Evolutionary conservation across 805 yeast genomes (phyloP).

Genomic region (Ascoidea asiatica): DNA sequence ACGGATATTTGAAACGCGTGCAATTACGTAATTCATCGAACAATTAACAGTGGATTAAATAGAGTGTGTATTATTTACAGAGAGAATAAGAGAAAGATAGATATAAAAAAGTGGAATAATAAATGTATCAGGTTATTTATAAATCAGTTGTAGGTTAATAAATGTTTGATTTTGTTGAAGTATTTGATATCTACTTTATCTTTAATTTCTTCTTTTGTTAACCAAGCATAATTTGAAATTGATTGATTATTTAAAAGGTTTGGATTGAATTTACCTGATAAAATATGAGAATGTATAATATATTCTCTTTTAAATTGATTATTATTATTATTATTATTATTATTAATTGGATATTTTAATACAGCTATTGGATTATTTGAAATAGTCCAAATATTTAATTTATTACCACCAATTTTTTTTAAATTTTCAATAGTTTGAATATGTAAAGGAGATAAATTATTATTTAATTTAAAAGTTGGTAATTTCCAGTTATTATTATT

Average conservation of each 20-base stretch:
- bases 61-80: too few species aligned
- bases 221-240: constrained; percentile 58
- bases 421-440: constrained; percentile 65
- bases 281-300: constrained; percentile 73
- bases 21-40: too few species aligned
- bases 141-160: constrained; percentile 19
- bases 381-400: constrained; percentile 81
- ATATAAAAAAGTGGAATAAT: too few species aligned
- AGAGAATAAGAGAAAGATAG: too few species aligned
- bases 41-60: too few species aligned
- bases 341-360: constrained; percentile 25
- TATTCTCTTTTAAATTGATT: constrained; percentile 37
- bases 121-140: too few species aligned
- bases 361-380: constrained; percentile 79
- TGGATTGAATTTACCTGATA: constrained; percentile 64
- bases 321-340: constrained; percentile 9
- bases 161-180: constrained; percentile 34
- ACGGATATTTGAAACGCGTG: too few species aligned
- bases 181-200: constrained; percentile 39
- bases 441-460: constrained; percentile 45
- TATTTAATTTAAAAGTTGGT: constrained; percentile 49
- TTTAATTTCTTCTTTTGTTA: constrained; percentile 65
- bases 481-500: constrained; percentile 45
- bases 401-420: constrained; percentile 54
- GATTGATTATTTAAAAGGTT: constrained; percentile 22